phyloP scores from a whole-genome alignment of 2,329 filamentous ascomycete genomes.

The Sporothrix pseudoabietina region DNA sequence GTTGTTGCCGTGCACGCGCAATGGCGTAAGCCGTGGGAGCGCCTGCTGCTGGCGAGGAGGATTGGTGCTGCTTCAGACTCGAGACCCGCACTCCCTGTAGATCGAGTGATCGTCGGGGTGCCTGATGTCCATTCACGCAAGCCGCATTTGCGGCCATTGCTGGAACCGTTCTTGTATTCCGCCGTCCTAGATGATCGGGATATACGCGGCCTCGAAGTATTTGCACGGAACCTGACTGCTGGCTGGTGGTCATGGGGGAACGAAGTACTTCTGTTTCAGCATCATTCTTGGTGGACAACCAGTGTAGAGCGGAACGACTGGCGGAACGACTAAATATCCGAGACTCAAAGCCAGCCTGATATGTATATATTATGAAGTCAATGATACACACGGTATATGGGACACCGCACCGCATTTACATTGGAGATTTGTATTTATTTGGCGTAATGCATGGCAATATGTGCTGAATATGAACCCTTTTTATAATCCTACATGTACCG shows the following conservation, averaged over 20 bases:
- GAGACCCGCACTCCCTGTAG: constrained; percentile 29
- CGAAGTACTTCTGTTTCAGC: constrained; percentile 71
- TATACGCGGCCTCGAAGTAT: constrained; percentile 70
- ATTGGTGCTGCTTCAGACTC: constrained; percentile 41
- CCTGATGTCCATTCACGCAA: constrained; percentile 80
- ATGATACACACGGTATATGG: background rate
- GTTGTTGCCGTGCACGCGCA: constrained; percentile 60
- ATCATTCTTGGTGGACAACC: constrained; percentile 36
- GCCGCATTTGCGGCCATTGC: constrained; percentile 66
- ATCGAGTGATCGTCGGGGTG: constrained; percentile 66
- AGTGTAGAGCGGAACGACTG: background rate
- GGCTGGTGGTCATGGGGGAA: constrained; percentile 82
- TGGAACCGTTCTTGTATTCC: constrained; percentile 45
- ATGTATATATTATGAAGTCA: background rate
- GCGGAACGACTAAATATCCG: too few relatives aligned
- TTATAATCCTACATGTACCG: constrained; percentile 29
- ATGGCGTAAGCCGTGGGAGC: constrained; percentile 78
- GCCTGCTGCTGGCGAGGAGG: constrained; percentile 62
- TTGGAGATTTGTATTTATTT: constrained; percentile 24
- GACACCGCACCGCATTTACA: background rate
- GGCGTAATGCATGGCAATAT: constrained; percentile 21
- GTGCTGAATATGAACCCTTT: constrained; percentile 14
- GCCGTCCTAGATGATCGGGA: constrained; percentile 48
- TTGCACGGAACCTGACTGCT: constrained; percentile 71
- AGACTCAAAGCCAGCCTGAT: background rate